Base-by-base conservation (phyloP, 495 filamentous ascomycete species). In the Penicillium diatomitis region DNA sequence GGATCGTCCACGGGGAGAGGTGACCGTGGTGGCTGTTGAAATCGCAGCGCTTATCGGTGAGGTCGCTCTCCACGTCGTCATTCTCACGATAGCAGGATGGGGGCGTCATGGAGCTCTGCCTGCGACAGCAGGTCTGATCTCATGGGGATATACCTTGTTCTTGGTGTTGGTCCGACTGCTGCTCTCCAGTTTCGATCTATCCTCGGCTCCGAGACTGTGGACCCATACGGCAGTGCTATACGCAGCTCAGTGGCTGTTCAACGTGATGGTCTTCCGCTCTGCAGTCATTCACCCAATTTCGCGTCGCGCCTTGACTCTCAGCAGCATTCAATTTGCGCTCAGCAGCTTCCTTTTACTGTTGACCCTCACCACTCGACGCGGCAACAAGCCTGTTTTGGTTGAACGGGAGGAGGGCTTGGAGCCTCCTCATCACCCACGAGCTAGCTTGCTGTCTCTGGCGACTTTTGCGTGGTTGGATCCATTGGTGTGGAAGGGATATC, bases 161-260 rank as follows among this genome's bases (percentile, higher is more conserved):
- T 76, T 99, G 50, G 82, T 82, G 5, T 76, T 80, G 30, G 64
- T 87, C 5, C 83, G 92, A 9, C 71, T 96, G 44, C 71, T 86
- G 31, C 74, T 89, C 47, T 84, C 85, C 11, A 82, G 80, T 50
- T 76, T 79, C 32, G 76, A 78, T 53, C 82, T 82, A 56, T 59
- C 58, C 44, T 74, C 71, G 1, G 77, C 90, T 28, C 85, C 86
- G 10, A 75, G 78, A 37, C 66, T 97, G 7, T 99, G 94, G 94
- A 88, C 89, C 54, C 92, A 99, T 65, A 97, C 94, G 0, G 83
- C 89, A 6, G 68, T 76, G 40, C 76, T 97, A n/a, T 99, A 99
- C 63, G 74, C 76, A 45, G 70, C 84, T 44, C 85, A 89, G 58
- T 96, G 92, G 87, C 56, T 91, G 32, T 83, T 90, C 58, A 73